A percentile compares a stretch with the other conserved stretches of the same genome.
phyloP scores from a whole-genome alignment of 495 filamentous ascomycete species.

The Rusavskia elegans region DNA sequence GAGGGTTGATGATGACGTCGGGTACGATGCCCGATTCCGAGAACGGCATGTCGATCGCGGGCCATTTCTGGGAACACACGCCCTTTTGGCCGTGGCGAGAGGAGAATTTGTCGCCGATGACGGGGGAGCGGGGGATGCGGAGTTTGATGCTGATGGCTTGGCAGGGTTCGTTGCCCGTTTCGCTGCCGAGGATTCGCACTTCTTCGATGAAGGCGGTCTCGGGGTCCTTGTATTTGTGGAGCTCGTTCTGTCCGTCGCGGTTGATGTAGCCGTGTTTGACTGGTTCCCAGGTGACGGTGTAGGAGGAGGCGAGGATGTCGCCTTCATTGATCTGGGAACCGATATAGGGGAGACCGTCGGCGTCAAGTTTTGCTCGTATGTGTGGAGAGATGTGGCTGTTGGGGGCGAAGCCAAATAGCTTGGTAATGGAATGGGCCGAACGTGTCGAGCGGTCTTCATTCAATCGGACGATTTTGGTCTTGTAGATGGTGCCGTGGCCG shows the following conservation, averaged over 20 bases:
- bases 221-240: constrained; percentile 78
- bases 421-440: constrained; percentile 39
- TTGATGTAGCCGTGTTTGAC: constrained; percentile 43
- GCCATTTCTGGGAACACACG: constrained; percentile 94
- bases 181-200: constrained; percentile 73
- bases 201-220: constrained; percentile 85
- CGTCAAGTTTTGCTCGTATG: constrained; percentile 54
- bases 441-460: constrained; percentile 45
- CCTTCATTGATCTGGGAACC: constrained; percentile 63
- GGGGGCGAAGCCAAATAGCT: constrained; percentile 77
- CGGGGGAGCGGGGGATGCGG: constrained; percentile 72
- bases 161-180: constrained; percentile 63
- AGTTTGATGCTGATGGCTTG: constrained; percentile 84
- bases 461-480: constrained; percentile 77
- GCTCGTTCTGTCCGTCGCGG: constrained; percentile 62
- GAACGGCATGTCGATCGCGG: constrained; percentile 87
- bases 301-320: constrained; percentile 71
- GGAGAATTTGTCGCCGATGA: constrained; percentile 64
- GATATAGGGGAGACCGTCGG: constrained; percentile 70
- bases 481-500: constrained; percentile 90
- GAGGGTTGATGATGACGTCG: constrained; percentile 96
- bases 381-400: constrained; percentile 46
- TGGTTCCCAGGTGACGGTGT: constrained; percentile 70
- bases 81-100: constrained; percentile 43
- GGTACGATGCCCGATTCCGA: constrained; percentile 93